Evolutionary conservation across 345 rosid species (phyloP), one percentile per base, ranked within the genome.

Genomic region (Laguncularia racemosa): DNA sequence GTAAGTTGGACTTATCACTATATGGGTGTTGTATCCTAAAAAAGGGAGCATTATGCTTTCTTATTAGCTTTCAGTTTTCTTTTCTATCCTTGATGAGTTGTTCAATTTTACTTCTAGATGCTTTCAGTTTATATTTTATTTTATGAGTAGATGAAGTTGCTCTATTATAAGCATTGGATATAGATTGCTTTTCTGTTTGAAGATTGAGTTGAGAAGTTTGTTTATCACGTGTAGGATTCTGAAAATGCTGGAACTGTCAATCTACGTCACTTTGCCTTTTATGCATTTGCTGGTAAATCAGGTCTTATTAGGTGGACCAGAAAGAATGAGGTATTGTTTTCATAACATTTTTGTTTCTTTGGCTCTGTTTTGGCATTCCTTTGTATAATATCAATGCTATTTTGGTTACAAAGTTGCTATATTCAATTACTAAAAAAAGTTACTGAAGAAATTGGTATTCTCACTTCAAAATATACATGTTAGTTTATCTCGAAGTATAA

Each of bases 231-330:
- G 46, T 69, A 93, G 99, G 78, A 67, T 67, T 77, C 89, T 70
- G 90, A 90, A 71, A 88, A 81, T 63, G 74, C 95, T 51, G 95
- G 82, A 71, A 73, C 75, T 56, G 63, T 77, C 57, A 71, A 90
- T 78, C 65, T 95, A 68, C 95, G 89, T 45, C 92, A 88, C 78
- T 95, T 95, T 78, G 87, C 95, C 11, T 78, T 95, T 68, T 90
- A 79, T 76, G 99, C 97, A 58, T 85, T 85, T 54, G 92, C 86
- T 71, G 95, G 99, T 60, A 76, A 65, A 71, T 79, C 68, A 75
- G 99, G 99, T 50, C 54, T 13, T 38, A 72, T 71, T 61, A 72
- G 93, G 58, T 95, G 99, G 99, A 88, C 79, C 48, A 88, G 89
- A 73, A 90, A 84, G 79, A 95, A 77, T 76, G 97, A 95, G 84